Base-by-base conservation (phyloP, 176 grass and related monocot species). In the Carex scoparia region DNA sequence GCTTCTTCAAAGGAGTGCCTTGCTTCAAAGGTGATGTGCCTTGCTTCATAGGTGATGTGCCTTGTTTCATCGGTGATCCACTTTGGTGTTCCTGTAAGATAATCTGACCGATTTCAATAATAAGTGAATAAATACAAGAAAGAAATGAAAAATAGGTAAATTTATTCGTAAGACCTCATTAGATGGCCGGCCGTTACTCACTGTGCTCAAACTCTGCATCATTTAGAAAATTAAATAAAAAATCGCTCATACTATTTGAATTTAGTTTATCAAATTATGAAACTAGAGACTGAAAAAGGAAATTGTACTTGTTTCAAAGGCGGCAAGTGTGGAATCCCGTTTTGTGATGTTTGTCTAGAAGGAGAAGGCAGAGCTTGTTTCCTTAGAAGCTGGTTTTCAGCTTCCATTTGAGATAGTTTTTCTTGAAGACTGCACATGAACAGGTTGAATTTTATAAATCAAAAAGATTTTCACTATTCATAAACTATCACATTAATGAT, bases 371-470 rank as follows among this genome's bases (percentile, higher is more conserved):
- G 61, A 0, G 89, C 88, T 70, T 98, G 93, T 81, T 94, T 87
- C 66, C 89, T 83, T 66, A 98, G 85, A 82, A 98, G 80, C 81
- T 98, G 93, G 84, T 95, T 93, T 93, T 98, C 95, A 61, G 89
- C 91, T 90, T 94, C 95, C 93, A 95, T 93, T 85, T 79, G 94
- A 53, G 91, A 89, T 32, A 98, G 63, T 84, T 98, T 98, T 71
- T 92, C 89, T 90, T 93, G 88, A 83, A 98, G 90, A 84, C 95
- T 98, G 84, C 56, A 56, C 58, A 79, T 79, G 53, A 79, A 79
- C 28, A 79, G 74, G 53, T 57, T 58, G 53, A 58, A 37, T 79
- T 74, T 79, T 35, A 79, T 35, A 58, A 58, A 79, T 54, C 53
- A 79, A 3, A 57, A 78, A 79, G 30, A 79, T 18, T 35, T 8